Base-by-base conservation (phyloP, 768 basidiomycete species). In the Favolaschia claudopus region DNA sequence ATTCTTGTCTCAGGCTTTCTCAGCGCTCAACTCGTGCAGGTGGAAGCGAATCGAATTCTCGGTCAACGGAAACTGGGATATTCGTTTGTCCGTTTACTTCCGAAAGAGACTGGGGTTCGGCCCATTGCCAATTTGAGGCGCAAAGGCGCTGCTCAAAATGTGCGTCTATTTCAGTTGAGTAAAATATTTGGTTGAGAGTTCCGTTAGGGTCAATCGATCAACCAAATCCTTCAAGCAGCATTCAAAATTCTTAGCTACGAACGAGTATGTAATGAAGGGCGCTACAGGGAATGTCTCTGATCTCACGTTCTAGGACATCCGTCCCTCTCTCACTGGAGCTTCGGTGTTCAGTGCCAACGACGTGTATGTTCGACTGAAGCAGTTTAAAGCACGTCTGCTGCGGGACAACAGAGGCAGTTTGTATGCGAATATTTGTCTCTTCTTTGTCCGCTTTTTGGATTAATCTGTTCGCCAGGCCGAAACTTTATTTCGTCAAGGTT, bases 401-500 rank as follows among this genome's bases (percentile, higher is more conserved):
- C 68, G 72, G 46, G 71, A 73, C 37, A 49, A 75, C 15, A 77
- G 76, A 5, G 85, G 84, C 12, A 73, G 66, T 33, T 52, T 92
- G 92, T 94, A 57, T 25, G 77, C n/a, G n/a, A n/a, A n/a, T n/a
- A n/a, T 67, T 31, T 60, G 19, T 25, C 33, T 4, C 3, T 28
- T 32, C 14, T 8, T 27, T 40, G 25, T 49, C 32, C 29, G 39
- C 14, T 64, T 15, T 60, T 39, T 20, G 19, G 28, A 36, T 52
- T 37, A 49, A 48, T 29, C 24, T 42, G 27, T 46, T 49, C 7
- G 25, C 7, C 48, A 96, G 96, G 33, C 94, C 96, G 0, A 87
- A 87, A 62, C 74, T 99, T 7, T 99, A 95, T 73, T 96, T 99
- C 67, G 96, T 95, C 47, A 99, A 99, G 73, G 86, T 97, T 24